Evolutionary conservation across 371 early-diverging fungal genomes (phyloP).

Genomic region (Mucor velutinosus): DNA sequence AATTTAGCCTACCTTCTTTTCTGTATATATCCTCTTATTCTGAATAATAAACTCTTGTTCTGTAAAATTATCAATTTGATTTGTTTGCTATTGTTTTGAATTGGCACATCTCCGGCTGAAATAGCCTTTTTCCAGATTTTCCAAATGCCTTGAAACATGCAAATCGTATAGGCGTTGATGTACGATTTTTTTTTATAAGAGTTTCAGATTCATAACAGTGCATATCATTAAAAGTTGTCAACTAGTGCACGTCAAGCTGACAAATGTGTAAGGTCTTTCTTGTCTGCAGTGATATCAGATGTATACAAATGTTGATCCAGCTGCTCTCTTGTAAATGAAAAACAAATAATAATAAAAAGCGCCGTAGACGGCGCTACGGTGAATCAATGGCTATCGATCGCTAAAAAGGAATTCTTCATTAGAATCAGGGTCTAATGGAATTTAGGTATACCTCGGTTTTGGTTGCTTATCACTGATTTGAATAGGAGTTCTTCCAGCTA

Average conservation of each 20-base stretch:
- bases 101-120: neutral
- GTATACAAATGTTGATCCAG: neutral
- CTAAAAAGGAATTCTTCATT: neutral
- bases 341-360: neutral
- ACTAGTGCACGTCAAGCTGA: too few relatives aligned
- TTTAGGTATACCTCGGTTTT: neutral
- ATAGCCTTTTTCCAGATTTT: neutral
- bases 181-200: neutral
- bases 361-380: neutral
- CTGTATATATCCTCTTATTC: neutral
- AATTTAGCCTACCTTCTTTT: neutral
- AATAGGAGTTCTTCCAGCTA: neutral
- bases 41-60: neutral
- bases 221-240: neutral
- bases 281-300: neutral
- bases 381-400: neutral
- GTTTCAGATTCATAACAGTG: neutral
- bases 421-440: neutral
- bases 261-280: neutral
- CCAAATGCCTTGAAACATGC: neutral
- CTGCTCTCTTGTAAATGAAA: neutral
- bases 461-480: neutral
- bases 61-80: neutral
- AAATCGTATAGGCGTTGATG: neutral
- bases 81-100: neutral